Percentiles rank a stretch among this genome's conserved stretches.
Conservation (phyloP, 2,329 filamentous ascomycete genomes). For the Decorospora gaudefroyi region DNA sequence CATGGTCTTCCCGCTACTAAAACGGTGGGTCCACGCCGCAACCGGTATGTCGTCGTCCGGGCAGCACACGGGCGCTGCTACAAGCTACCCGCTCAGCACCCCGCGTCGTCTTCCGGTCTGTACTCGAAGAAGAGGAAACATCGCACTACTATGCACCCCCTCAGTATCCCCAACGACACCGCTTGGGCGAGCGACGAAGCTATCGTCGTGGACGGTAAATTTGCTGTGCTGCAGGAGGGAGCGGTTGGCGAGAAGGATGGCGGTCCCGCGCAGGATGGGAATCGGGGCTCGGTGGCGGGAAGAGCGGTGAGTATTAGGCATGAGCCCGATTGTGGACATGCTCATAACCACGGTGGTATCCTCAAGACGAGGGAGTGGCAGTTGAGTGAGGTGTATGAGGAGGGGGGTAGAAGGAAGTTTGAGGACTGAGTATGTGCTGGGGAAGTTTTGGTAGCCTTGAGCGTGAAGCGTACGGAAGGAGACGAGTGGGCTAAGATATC, state of each 20-base stretch:
- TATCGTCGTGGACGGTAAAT: background rate
- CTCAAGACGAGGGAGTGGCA: background rate
- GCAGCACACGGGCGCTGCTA: background rate
- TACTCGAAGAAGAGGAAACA: background rate
- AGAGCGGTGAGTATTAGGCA: background rate
- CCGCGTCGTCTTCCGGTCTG: background rate
- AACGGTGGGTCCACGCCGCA: constrained; percentile 4
- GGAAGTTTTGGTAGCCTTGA: too few species aligned
- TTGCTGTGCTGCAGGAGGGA: background rate
- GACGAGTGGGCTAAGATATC: too few species aligned
- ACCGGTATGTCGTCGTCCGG: background rate
- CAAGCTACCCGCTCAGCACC: background rate
- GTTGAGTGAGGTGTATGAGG: background rate
- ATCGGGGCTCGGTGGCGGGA: background rate
- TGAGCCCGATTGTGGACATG: too few species aligned
- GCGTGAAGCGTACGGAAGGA: too few species aligned
- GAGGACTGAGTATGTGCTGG: too few species aligned
- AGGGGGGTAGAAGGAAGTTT: too few species aligned
- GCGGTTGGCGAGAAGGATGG: background rate
- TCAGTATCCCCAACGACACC: background rate
- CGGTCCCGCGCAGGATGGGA: background rate
- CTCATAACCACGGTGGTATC: background rate
- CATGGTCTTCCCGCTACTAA: constrained; percentile 47
- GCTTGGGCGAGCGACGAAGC: background rate
- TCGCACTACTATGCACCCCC: background rate